Base-by-base conservation (phyloP, 2,329 filamentous ascomycete species). In the Coleophoma cylindrospora region DNA sequence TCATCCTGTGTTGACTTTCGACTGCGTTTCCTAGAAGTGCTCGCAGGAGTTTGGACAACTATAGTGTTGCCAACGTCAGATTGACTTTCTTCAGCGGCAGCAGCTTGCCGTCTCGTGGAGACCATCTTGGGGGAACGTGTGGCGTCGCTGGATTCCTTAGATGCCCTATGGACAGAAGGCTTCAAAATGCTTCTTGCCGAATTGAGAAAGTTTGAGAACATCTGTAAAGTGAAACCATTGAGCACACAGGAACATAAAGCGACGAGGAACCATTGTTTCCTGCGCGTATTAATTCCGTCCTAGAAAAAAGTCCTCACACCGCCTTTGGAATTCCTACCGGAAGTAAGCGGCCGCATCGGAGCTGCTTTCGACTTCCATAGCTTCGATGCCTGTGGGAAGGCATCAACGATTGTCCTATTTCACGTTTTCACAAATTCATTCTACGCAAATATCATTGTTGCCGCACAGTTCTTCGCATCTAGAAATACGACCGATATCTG, bases 201-300 rank as follows among this genome's bases (percentile, higher is more conserved):
- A 10, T 51, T 54, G 38, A 57, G 53, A 8, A 64, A 43, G 55
- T 54, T 55, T 9, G 59, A 60, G 40, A 64, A 58, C 61, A 64
- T 64, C 27, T 46, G 45, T 27, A 27, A 27, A 27, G 27, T 27
- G 9, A 27, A 27, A 27, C 27, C 27, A 27, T 27, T 8, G 27
- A 11, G 34, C n/a, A 19, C 8, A 21, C 3, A 34, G 32, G 27
- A 34, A 12, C 10, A 10, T 10, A 27, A 33, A 33, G 41, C 15
- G 21, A 7, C 14, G 11, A 44, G 8, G 22, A 14, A 41, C 27
- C 27, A 44, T 44, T 44, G 15, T 32, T 44, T 44, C 32, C 34
- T 45, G 13, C 21, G 17, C 3, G 11, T 17, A 27, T 27, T 27
- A 27, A 27, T 27, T 27, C 27, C 7, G 27, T 19, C 9, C 7